A percentile compares a stretch with the other conserved stretches of the same genome.
These are phyloP conservation scores for Plasmodium berghei DNA, from an alignment of 169 alveolate genomes.

Conservation along the genomic window DNA sequence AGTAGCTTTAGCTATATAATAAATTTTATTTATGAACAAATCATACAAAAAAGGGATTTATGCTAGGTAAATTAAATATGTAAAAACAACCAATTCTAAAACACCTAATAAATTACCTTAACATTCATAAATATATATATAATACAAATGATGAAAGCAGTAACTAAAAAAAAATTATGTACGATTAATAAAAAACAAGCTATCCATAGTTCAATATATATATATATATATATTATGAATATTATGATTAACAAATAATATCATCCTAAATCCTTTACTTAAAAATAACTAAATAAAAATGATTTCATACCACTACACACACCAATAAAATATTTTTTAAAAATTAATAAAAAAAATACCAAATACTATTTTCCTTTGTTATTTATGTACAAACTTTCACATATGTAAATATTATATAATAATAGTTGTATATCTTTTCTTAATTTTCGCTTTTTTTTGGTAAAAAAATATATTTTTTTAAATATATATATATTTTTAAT, in stretches of 20 bases:
- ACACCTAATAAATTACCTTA: slow-evolving; percentile 25
- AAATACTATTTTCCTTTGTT: neutral
- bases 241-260: slow-evolving; percentile 5
- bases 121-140: slow-evolving; percentile 46
- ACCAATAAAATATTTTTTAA: slow-evolving; percentile 2
- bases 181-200: slow-evolving; percentile 19
- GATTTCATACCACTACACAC: slow-evolving; percentile 10
- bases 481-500: slow-evolving; percentile 2
- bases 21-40: slow-evolving; percentile 19
- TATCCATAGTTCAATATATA: slow-evolving; percentile 9
- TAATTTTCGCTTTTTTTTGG: slow-evolving; percentile 27
- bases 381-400: slow-evolving; percentile 1
- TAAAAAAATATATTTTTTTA: slow-evolving; percentile 5
- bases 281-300: slow-evolving; percentile 5
- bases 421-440: slow-evolving; percentile 4
- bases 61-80: neutral
- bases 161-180: slow-evolving; percentile 24
- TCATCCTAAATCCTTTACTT: slow-evolving; percentile 35
- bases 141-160: slow-evolving; percentile 1
- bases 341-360: slow-evolving; percentile 4
- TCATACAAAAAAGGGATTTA: slow-evolving; percentile 19
- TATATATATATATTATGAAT: slow-evolving; percentile 21
- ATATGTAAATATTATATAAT: slow-evolving; percentile 9
- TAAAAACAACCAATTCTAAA: slow-evolving; percentile 16
- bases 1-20: slow-evolving; percentile 9